These are phyloP conservation scores for Prunus yedoensis DNA, from an alignment of 331 rosid genomes.

Conservation along the genomic window DNA sequence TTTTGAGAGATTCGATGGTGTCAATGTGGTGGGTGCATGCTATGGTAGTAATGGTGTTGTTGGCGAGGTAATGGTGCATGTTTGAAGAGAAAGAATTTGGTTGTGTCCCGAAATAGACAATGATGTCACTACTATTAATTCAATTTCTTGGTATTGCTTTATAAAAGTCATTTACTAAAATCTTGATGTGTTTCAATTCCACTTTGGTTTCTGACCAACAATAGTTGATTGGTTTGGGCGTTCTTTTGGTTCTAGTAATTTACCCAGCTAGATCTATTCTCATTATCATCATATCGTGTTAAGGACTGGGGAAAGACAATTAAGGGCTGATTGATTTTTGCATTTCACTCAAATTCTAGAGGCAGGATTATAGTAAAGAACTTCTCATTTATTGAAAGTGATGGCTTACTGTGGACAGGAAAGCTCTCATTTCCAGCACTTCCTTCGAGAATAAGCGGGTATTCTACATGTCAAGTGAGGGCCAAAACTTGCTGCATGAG, in stretches of 20 bases:
- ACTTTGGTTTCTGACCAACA: background rate
- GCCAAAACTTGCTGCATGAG: slow-evolving; percentile 88
- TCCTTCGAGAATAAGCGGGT: slow-evolving; percentile 87
- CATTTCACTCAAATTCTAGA: background rate
- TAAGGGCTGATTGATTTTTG: background rate
- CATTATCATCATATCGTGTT: background rate
- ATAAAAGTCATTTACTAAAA: background rate
- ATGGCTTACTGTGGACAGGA: slow-evolving; percentile 49
- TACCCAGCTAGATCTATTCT: background rate
- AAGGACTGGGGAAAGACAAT: background rate
- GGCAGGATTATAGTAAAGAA: background rate
- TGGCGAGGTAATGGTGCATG: background rate
- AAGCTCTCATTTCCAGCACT: slow-evolving; percentile 63
- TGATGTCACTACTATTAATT: background rate
- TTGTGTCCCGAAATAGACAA: background rate
- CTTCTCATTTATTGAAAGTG: slow-evolving; percentile 32
- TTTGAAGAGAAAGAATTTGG: background rate
- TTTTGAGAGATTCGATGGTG: too few species aligned
- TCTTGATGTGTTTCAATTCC: background rate
- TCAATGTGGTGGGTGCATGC: too few species aligned
- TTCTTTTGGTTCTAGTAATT: background rate
- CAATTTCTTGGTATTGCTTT: background rate
- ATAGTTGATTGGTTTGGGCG: background rate
- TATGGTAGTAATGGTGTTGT: too few species aligned
- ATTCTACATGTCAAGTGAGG: slow-evolving; percentile 98